phyloP scores from a whole-genome alignment of 352 stramenopile genomes.

The Phytophthora rubi region DNA sequence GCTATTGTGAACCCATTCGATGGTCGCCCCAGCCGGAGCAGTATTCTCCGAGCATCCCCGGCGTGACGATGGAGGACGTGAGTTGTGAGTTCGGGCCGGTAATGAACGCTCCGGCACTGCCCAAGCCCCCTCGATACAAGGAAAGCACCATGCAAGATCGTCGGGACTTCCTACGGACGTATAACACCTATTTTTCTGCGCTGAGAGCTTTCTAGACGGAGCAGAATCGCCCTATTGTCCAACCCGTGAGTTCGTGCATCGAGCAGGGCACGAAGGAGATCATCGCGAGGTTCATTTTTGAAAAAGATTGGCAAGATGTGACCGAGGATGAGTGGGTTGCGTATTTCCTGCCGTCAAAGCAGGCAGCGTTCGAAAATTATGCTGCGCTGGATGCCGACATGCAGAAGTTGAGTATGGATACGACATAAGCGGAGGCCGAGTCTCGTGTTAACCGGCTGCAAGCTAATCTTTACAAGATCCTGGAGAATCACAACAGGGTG shows the following conservation, averaged over 20 bases:
- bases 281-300: background rate
- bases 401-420: background rate
- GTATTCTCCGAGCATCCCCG: background rate
- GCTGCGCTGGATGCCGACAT: background rate
- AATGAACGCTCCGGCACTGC: background rate
- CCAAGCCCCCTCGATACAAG: conserved; percentile 1
- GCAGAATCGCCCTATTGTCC: background rate
- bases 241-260: conserved; percentile 2
- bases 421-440: background rate
- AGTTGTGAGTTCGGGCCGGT: background rate
- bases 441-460: background rate
- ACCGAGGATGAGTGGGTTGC: background rate
- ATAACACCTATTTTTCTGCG: background rate
- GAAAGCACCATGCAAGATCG: background rate
- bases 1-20: conserved; percentile 2
- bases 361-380: background rate
- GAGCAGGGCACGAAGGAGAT: background rate
- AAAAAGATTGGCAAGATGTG: conserved; percentile 1
- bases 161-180: background rate
- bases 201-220: conserved; percentile 1
- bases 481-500: background rate
- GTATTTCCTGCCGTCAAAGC: background rate
- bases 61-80: background rate
- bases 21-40: background rate
- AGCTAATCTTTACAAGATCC: background rate